phyloP scores from a whole-genome alignment of 2,329 filamentous ascomycete genomes.

The Elsinoe arachidis region DNA sequence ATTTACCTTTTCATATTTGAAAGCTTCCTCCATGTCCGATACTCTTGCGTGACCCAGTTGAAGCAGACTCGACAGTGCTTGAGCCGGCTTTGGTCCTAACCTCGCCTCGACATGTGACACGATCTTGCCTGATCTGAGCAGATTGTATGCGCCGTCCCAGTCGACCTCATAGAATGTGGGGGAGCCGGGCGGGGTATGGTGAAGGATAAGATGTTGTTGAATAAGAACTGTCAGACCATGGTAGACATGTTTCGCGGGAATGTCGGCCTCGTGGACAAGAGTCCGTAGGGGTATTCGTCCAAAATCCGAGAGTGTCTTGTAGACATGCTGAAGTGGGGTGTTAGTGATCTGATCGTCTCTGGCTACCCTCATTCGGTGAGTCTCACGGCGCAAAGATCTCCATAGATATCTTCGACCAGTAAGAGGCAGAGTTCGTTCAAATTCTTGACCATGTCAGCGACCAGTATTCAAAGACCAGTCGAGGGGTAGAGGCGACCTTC shows the following conservation, averaged over 20 bases:
- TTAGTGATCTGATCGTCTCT: neutral
- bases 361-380: neutral
- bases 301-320: slow-evolving; percentile 65
- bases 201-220: slow-evolving; percentile 65
- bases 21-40: slow-evolving; percentile 59
- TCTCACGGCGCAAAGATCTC: slow-evolving; percentile 83
- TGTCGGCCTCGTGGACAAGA: slow-evolving; percentile 61
- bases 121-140: slow-evolving; percentile 74
- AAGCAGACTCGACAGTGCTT: slow-evolving; percentile 66
- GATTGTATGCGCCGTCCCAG: slow-evolving; percentile 66
- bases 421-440: slow-evolving; percentile 81
- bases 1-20: slow-evolving; percentile 33
- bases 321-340: slow-evolving; percentile 59
- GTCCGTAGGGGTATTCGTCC: slow-evolving; percentile 66
- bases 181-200: slow-evolving; percentile 30
- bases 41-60: slow-evolving; percentile 69
- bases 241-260: slow-evolving; percentile 66
- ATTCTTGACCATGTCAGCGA: slow-evolving; percentile 41
- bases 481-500: slow-evolving; percentile 9
- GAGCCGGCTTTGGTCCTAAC: slow-evolving; percentile 65
- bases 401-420: slow-evolving; percentile 80
- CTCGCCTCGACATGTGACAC: slow-evolving; percentile 64
- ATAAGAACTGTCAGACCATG: slow-evolving; percentile 76
- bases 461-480: neutral
- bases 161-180: slow-evolving; percentile 79